Evolutionary conservation across 2,329 filamentous ascomycete genomes (phyloP), one percentile per base, ranked within the genome.

Genomic region (Blastomyces gilchristii): DNA sequence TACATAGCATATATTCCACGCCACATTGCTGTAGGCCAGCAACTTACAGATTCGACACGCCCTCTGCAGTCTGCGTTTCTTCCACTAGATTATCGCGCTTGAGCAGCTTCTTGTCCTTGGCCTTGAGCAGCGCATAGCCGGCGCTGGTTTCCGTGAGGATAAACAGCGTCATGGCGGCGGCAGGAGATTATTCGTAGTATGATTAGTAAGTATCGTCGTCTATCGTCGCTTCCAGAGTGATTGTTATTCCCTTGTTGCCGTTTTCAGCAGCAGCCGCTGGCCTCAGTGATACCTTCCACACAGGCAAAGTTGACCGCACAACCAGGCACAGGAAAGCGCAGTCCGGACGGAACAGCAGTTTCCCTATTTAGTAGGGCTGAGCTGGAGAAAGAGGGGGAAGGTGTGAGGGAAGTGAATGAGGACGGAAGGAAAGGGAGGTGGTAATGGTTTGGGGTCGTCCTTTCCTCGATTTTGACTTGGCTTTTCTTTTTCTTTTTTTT

Each of bases 101-200:
- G 68, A 99, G 83, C 65, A 97, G 85, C 83, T 97, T 97, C 86
- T 97, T 97, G 84, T 97, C 93, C 77, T 92, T 91, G 71, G 93
- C 89, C 84, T 99, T 97, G 82, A 99, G 91, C 77, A 99, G 86
- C 78, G 92, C 94, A 82, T 97, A 97, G 77, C 94, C 96, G 71
- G 92, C 92, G 79, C 90, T 90, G 77, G 92, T 97, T 81, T 97
- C 92, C 73, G 88, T 88, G 71, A 97, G 87, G 80, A 97, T 89
- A 79, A 96, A 95, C 76, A 94, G 86, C 80, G 89, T 88, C 89
- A 94, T 94, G 68, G 69, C 85, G 67, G 68, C 63, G 68, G 53
- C 58, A 66, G 63, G 65, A 60, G 18, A 22, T 16, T 41, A 58
- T 34, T 8, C 34, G 34, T 8, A 34, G 34, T 39, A 39, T 57